Conservation (phyloP, 139 green algal species). For the Micractinium conductrix region DNA sequence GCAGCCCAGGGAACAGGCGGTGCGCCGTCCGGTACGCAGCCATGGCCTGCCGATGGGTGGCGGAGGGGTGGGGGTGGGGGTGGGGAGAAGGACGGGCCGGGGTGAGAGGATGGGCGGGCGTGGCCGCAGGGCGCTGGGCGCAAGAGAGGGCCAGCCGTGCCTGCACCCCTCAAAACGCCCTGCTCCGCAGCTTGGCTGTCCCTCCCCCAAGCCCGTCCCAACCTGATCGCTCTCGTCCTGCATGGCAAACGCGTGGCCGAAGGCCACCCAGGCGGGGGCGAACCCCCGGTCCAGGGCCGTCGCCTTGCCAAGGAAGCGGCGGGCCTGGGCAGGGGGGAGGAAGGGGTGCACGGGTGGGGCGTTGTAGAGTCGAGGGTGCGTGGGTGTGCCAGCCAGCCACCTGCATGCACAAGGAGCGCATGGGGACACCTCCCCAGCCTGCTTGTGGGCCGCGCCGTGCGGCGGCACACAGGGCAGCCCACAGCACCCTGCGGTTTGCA, state of each 20-base stretch:
- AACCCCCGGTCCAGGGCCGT: constrained; percentile 83
- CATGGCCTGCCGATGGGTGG: constrained; percentile 81
- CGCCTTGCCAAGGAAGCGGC: constrained; percentile 86
- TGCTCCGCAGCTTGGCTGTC: too few species aligned
- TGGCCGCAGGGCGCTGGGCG: neutral
- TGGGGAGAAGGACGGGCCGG: neutral
- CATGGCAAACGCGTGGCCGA: constrained; percentile 92
- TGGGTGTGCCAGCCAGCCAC: too few species aligned
- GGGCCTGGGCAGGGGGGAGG: constrained; percentile 45
- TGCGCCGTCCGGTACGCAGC: constrained; percentile 94
- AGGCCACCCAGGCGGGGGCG: constrained; percentile 93
- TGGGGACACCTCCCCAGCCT: too few species aligned
- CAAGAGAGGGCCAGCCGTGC: neutral
- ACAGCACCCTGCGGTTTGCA: constrained; percentile 22
- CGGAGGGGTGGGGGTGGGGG: neutral
- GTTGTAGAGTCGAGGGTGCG: too few species aligned
- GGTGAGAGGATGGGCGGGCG: too few species aligned
- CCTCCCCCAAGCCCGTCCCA: too few species aligned
- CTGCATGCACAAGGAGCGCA: too few species aligned
- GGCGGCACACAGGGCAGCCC: neutral
- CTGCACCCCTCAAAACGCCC: too few species aligned
- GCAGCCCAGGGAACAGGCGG: constrained; percentile 93
- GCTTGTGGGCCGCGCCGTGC: too few species aligned
- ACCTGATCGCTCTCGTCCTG: constrained; percentile 87
- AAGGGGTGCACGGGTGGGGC: neutral